Evolutionary conservation across 163 green algal genomes (phyloP), one percentile per base, ranked within the genome.

Genomic region (Volvox carteri): DNA sequence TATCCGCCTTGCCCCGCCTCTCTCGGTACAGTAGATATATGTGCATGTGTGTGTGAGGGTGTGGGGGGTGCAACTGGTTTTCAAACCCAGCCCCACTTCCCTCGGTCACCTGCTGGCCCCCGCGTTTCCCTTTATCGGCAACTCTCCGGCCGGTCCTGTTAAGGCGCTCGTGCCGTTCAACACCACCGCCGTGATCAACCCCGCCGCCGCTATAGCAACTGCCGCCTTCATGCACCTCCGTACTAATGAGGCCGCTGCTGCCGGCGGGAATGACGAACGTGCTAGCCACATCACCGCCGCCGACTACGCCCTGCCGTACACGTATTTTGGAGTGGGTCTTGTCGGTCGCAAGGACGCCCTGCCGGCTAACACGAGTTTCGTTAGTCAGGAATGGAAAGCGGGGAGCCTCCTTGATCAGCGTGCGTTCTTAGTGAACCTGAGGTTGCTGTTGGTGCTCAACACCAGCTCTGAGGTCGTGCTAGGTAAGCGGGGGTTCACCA

Each of bases 371-470:
- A 33, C 83, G 0, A 67, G 81, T 50, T 88, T 88, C 44, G 70
- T 88, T 8, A 67, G 83, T 21, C 81, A 87, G 67, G 28, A 52
- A 25, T 86, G 79, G 78, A 8, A 23, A 33, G 5, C 54, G 23
- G 42, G 3, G 39, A 12, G 30, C 28, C 9, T 62, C 7, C 7
- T 75, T n/a, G 56, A 25, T 9, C 9, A 37, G 4, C 56, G 56
- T 2, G 78, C 37, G 1, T 75, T 56, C 78, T 25, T 86, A 37
- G 33, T 86, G 23, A 75, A 86, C 7, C 25, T 74, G 37, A 41
- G 25, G 56, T 12, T 75, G 23, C 56, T 46, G 21, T 9, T 37
- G 39, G 41, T 65, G 28, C 19, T 76, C 4, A 12, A 52, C 9
- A 50, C 54, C 35, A 28, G 21, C 16, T 56, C 30, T 37, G 37